Evolutionary conservation across 2,329 filamentous ascomycete genomes (phyloP), one percentile per base, ranked within the genome.

Genomic region (Fusarium sp.): DNA sequence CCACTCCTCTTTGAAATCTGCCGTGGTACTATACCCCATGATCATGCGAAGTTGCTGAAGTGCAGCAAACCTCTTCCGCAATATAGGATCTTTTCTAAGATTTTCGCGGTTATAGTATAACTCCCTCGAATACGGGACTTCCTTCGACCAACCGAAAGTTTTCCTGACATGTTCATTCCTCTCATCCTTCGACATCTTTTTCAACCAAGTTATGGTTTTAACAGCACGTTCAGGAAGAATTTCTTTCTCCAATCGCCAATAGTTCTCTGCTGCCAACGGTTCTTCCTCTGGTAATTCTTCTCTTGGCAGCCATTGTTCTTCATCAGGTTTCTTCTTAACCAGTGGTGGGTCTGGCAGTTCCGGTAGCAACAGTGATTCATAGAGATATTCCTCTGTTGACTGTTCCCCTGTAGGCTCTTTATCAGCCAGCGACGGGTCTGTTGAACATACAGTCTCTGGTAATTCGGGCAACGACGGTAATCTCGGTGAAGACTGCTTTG

Each of bases 121-220:
- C 28, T 65, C 36, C 40, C 40, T 44, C 15, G 62, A 65, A 31
- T 65, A 65, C n/a, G 60, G 60, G 6, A 33, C 18, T 12, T 57
- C 10, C 12, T 59, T 10, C 34, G 58, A 34, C 30, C 37, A 63
- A 6, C 50, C 60, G 15, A 11, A 16, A 1, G 28, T 4, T 8
- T 63, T 9, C 13, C 11, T 6, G 12, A 33, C 20, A 9, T 18
- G 6, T n/a, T 49, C 38, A 15, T 18, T 8, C 11, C 13, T 31
- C 37, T 47, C 34, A 6, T 28, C 12, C 13, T n/a, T 8, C 3
- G 58, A 18, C 58, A 57, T 47, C 8, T 11, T 36, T 6, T 26
- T 8, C n/a, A 54, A 9, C 20, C 4, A 18, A 11, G 36, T 36
- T 13, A 12, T 10, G 10, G 12, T 28, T 12, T 47, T 26, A 3